These are phyloP conservation scores for Rutstroemia sp. DNA, from an alignment of 2,329 filamentous ascomycete species.

Conservation along the genomic window DNA sequence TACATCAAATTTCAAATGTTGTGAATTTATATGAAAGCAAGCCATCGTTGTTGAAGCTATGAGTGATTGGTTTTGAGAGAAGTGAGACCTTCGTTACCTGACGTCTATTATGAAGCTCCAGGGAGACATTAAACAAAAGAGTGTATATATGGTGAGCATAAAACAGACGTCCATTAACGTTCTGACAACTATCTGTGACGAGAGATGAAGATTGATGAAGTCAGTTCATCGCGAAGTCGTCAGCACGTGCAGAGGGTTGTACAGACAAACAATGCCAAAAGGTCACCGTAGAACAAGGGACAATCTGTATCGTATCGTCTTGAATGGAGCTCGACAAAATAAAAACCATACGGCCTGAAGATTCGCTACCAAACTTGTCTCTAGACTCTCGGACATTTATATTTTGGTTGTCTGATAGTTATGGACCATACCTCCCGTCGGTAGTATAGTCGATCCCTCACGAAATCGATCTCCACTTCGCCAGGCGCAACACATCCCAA, in stretches of 20 bases:
- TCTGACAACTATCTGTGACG: too few relatives aligned
- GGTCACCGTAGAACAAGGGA: conserved; percentile 8
- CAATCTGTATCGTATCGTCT: conserved; percentile 4
- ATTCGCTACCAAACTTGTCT: not conserved
- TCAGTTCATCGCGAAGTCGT: not conserved
- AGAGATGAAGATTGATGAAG: not conserved
- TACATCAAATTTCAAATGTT: too few relatives aligned
- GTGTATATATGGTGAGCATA: too few relatives aligned
- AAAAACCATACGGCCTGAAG: not conserved
- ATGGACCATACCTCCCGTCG: not conserved
- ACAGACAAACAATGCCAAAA: not conserved
- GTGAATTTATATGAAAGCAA: too few relatives aligned
- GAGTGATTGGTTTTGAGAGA: too few relatives aligned
- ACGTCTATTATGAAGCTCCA: too few relatives aligned
- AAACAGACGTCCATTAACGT: too few relatives aligned
- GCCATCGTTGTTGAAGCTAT: too few relatives aligned
- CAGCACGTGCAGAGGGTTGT: not conserved
- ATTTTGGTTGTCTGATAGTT: not conserved
- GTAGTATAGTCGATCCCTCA: not conserved
- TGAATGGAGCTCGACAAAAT: not conserved
- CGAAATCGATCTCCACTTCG: conserved; percentile 3
- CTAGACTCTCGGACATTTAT: not conserved
- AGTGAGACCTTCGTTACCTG: too few relatives aligned
- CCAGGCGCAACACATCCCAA: conserved; percentile 27
- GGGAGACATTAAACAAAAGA: too few relatives aligned